Base-by-base conservation (phyloP, 306 rosid species). In the Calophaca sinica region DNA sequence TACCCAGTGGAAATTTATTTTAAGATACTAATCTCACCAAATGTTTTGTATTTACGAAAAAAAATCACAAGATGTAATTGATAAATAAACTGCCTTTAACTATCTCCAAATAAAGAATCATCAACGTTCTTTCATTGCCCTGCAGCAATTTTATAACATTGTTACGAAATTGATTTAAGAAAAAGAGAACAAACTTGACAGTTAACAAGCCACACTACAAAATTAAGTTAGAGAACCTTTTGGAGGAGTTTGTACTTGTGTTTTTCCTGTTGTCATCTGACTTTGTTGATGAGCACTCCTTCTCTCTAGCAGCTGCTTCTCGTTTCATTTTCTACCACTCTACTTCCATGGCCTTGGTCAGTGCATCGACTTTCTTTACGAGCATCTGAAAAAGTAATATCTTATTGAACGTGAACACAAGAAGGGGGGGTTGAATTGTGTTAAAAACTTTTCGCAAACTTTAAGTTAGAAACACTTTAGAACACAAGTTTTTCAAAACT, bases 311-410 rank as follows among this genome's bases (percentile, higher is more conserved):
- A 59, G 82, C 88, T 45, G 90, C 87, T 80, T 91, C 94, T 87
- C 91, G 83, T 83, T 88, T 94, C 82, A 81, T 74, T 82, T 87
- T 91, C 89, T 91, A 91, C 14, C 87, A 82, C 80, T 91, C 96
- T 48, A 82, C 79, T 73, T 91, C 96, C 76, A 87, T 86, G 79
- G 97, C 80, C 79, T 90, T 94, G 50, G 90, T 88, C 77, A 91
- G 72, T 45, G 93, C 88, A 41, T 87, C 93, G 4, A 87, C 94
- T 87, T 90, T 94, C 86, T 86, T 94, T 77, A 63, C 62, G 31
- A 94, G 93, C 88, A 72, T 79, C 98, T 91, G 88, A n/a, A 84
- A 80, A 66, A 60, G 39, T 33, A 82, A 55, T 12, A 80, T 65
- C 45, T 79, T 64, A 45, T 48, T n/a, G n/a, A n/a, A n/a, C n/a